Base-by-base conservation (phyloP, 371 early-diverging fungal genomes). In the Mucor sp. region DNA sequence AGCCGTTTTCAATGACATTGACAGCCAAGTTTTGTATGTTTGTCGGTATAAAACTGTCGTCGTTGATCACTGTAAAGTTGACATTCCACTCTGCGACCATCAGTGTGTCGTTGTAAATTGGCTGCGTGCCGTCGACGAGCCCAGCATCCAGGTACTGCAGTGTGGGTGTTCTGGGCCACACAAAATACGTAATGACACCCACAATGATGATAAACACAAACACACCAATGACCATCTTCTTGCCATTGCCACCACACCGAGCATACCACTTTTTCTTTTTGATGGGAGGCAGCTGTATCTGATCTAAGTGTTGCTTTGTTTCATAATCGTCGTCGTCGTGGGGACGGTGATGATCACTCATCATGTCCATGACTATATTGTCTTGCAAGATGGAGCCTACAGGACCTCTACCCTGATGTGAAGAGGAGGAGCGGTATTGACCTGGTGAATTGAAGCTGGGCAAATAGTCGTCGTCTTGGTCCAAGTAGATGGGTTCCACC, bases 361-460 rank as follows among this genome's bases (percentile, higher is more conserved):
- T 72, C 65, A 69, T 75, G 35, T 83, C 83, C 77, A 80, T 77
- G 0, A 67, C 71, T 21, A 82, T 79, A 37, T 78, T 80, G 35
- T 83, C 81, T 48, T 79, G 79, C 14, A 77, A 53, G 19, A 79
- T 65, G 1, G 79, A 77, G 3, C 78, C 79, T 15, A 71, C 75
- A 12, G 72, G 65, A 8, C 72, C 67, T 17, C 65, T 62, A n/a
- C 67, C 65, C 27, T 44, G 21, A 30, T 43, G 64, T 23, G 23
- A n/a, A 14, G 30, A 30, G 30, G 50, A 21, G 25, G 30, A n/a
- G 8, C 19, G 25, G 27, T 56, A 25, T 33, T 56, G 41, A 0
- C 60, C 60, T 9, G 76, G 73, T 33, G 75, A 66, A 60, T 57
- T 66, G 19, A 81, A 75, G 27, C 77, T 81, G 3, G 74, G 75